Conservation (phyloP, 495 filamentous ascomycete species). For the Lentithecium fluviatile region DNA sequence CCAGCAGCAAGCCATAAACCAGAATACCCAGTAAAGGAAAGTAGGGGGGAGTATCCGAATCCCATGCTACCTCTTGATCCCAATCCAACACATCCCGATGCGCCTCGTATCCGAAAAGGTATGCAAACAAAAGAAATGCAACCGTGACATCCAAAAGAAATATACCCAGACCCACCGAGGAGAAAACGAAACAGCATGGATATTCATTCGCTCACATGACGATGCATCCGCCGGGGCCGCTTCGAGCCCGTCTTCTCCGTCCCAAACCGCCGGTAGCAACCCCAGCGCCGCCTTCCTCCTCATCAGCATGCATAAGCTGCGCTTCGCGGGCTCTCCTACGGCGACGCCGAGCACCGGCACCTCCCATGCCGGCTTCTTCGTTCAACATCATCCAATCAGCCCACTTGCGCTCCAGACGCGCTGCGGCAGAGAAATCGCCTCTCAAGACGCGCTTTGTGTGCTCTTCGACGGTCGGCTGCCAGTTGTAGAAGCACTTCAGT, state of each 20-base stretch:
- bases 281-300: slow-evolving; percentile 61
- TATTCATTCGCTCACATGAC: slow-evolving; percentile 51
- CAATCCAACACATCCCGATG: too few relatives aligned
- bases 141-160: background rate
- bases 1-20: too few relatives aligned
- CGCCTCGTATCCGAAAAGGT: too few relatives aligned
- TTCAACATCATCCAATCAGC: slow-evolving; percentile 89
- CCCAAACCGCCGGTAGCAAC: slow-evolving; percentile 32
- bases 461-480: slow-evolving; percentile 91
- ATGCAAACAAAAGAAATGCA: too few relatives aligned
- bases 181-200: background rate
- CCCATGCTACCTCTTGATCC: too few relatives aligned
- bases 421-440: slow-evolving; percentile 69
- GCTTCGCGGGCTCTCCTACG: slow-evolving; percentile 76
- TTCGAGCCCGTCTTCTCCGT: slow-evolving; percentile 55
- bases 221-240: slow-evolving; percentile 50
- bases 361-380: slow-evolving; percentile 73
- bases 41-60: too few relatives aligned
- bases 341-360: slow-evolving; percentile 60
- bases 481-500: slow-evolving; percentile 91
- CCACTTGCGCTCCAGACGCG: slow-evolving; percentile 83
- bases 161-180: background rate
- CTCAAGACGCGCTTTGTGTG: slow-evolving; percentile 79
- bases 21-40: too few relatives aligned
- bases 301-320: slow-evolving; percentile 67